Percentiles rank a stretch among this genome's conserved stretches.
These are phyloP conservation scores for Astragalus glycyphyllos DNA, from an alignment of 306 rosid species.

Conservation along the genomic window DNA sequence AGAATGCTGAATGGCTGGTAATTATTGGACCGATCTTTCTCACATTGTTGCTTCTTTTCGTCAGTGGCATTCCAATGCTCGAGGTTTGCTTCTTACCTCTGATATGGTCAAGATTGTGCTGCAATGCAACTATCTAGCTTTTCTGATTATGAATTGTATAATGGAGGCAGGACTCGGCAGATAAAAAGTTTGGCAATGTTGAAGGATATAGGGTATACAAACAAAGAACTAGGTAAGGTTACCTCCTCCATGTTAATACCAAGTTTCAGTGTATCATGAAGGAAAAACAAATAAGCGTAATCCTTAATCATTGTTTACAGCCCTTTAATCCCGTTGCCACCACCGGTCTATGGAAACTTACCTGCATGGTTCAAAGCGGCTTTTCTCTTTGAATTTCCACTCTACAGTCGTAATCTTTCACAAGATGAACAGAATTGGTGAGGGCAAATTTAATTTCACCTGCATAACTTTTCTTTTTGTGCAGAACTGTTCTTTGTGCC, in stretches of 20 bases:
- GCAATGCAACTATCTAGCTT: constrained; percentile 15
- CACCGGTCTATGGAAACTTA: constrained; percentile 70
- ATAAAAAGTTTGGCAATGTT: constrained; percentile 85
- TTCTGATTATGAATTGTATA: constrained; percentile 38
- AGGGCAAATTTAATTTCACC: constrained; percentile 46
- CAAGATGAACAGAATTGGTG: constrained; percentile 65
- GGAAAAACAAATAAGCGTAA: constrained; percentile 45
- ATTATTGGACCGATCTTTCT: constrained; percentile 83
- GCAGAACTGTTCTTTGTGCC: constrained; percentile 9
- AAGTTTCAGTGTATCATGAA: constrained; percentile 20
- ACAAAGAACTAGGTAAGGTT: constrained; percentile 70
- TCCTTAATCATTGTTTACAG: constrained; percentile 55
- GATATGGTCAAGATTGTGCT: constrained; percentile 23
- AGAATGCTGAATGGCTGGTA: constrained; percentile 91
- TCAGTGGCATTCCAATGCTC: constrained; percentile 93
- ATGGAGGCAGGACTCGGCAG: constrained; percentile 78
- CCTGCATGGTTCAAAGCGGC: constrained; percentile 76
- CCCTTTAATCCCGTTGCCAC: constrained; percentile 84
- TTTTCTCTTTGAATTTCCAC: constrained; percentile 82
- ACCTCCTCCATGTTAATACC: constrained; percentile 33
- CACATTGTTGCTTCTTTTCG: constrained; percentile 86
- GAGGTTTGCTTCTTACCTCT: constrained; percentile 74
- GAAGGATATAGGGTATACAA: constrained; percentile 74
- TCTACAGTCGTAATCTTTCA: constrained; percentile 77
- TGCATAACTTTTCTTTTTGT: neutral